Evolutionary conservation across 805 yeast genomes (phyloP), one percentile per base, ranked within the genome.

Genomic region (Wickerhamiella bombiphila): DNA sequence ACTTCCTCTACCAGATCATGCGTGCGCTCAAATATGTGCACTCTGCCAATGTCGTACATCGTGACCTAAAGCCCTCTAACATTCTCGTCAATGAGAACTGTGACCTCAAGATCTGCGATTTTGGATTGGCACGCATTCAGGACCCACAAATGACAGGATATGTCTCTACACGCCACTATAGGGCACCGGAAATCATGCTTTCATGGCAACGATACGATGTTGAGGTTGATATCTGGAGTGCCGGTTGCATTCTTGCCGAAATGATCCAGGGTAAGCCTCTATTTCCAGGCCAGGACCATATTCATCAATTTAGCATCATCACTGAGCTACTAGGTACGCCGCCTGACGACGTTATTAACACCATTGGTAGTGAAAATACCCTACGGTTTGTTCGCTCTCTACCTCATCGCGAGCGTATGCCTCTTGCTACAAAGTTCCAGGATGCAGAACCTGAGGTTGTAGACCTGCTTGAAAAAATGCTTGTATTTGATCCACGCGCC

Each of bases 111-210:
- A 82, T 82, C 50, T 82, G 94, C 61, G 94, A 82, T 59, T 82
- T 88, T 57, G 98, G 98, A 17, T 66, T 88, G 43, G 97, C 97
- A 24, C 72, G 98, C 56, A 80, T 88, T 54, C 96, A 88, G 64
- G 98, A 88, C 61, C 95, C 96, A 11, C 97, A 88, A 58, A 88
- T 88, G 98, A 88, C 97, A 1, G 98, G 97, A 7, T 88, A 88
- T 57, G 98, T 88, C 14, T 79, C 93, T 4, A 88, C 98, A 3
- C 63, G 98, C 53, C 88, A 85, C 64, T 88, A 88, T 61, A 72
- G 98, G 45, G 98, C 97, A 0, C 98, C 98, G 2, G 98, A 88
- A 58, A 88, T 88, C 59, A 88, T 88, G 98, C 70, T 88, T 46
- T 85, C 96, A 20, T 88, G 97, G 97, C 98, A 88, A 58, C 83